These are phyloP conservation scores for Macadamia integrifolia DNA, from an alignment of 164 flowering plant species.

Conservation along the genomic window DNA sequence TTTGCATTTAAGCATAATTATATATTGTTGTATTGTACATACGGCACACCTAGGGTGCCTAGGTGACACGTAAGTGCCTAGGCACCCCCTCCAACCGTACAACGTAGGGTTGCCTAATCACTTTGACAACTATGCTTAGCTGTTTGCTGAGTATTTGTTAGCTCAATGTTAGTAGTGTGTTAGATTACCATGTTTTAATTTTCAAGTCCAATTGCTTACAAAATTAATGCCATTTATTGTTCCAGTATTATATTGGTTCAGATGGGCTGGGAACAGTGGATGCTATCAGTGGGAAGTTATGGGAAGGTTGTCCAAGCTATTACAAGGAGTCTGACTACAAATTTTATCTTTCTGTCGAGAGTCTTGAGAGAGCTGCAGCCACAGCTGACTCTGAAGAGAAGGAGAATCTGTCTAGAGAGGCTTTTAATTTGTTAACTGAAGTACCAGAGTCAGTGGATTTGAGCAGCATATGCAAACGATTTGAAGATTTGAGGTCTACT, in stretches of 20 bases:
- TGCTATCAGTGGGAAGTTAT: conserved; percentile 80
- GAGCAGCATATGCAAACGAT: conserved; percentile 82
- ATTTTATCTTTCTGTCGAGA: conserved; percentile 91
- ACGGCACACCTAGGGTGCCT: no score
- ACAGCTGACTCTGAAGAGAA: conserved; percentile 57
- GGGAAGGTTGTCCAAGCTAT: conserved; percentile 96
- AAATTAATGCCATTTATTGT: conserved; percentile 9
- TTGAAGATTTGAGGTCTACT: conserved; percentile 88
- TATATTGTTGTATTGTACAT: no score
- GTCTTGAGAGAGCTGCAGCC: conserved; percentile 86
- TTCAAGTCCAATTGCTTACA: not conserved
- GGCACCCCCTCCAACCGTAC: no score
- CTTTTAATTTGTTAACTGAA: conserved; percentile 66
- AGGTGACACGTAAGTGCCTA: no score
- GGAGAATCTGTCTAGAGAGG: conserved; percentile 86
- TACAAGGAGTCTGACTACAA: conserved; percentile 94
- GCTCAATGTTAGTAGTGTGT: not conserved
- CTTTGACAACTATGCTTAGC: not conserved
- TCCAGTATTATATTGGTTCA: conserved; percentile 92
- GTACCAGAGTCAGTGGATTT: conserved; percentile 96
- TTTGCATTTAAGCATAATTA: no score
- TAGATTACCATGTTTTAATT: not conserved
- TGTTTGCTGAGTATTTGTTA: not conserved
- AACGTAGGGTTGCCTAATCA: no score
- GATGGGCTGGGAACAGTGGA: conserved; percentile 98